Evolutionary conservation across 2,329 filamentous ascomycete genomes (phyloP).

Genomic region (Plenodomus biglobosus): DNA sequence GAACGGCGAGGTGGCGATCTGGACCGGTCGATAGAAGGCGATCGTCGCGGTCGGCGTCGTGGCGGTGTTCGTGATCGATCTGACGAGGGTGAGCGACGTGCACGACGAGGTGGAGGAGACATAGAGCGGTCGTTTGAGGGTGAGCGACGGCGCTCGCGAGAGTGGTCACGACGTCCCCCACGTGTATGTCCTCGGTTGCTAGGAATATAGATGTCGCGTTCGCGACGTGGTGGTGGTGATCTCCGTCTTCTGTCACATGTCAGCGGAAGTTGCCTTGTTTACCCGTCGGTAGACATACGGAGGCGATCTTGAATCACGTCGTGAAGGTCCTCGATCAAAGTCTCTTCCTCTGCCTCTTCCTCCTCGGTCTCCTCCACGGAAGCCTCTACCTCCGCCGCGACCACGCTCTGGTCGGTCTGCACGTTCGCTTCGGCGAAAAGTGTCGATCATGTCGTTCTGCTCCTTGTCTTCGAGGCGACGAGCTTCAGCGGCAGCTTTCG

Average conservation of each 20-base stretch:
- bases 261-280: slow-evolving; percentile 6
- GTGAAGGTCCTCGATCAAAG: slow-evolving; percentile 51
- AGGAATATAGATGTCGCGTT: slow-evolving; percentile 61
- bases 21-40: slow-evolving; percentile 42
- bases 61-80: slow-evolving; percentile 47
- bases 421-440: slow-evolving; percentile 65
- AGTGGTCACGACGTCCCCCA: slow-evolving; percentile 41
- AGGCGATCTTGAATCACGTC: slow-evolving; percentile 56
- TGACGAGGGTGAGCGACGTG: slow-evolving; percentile 31
- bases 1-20: slow-evolving; percentile 28
- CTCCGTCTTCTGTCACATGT: slow-evolving; percentile 48
- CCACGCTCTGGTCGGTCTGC: slow-evolving; percentile 50
- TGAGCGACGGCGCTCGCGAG: slow-evolving; percentile 39
- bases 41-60: slow-evolving; percentile 31
- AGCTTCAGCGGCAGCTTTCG: slow-evolving; percentile 75
- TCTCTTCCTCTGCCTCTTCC: slow-evolving; percentile 47
- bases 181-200: slow-evolving; percentile 42
- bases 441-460: slow-evolving; percentile 68
- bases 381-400: slow-evolving; percentile 46
- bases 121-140: slow-evolving; percentile 33
- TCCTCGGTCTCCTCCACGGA: slow-evolving; percentile 51
- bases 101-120: slow-evolving; percentile 31
- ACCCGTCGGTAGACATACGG: slow-evolving; percentile 23
- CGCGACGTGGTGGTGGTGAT: slow-evolving; percentile 52
- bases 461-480: slow-evolving; percentile 65